Evolutionary conservation across 192 early-diverging fungal species (phyloP), one percentile per base, ranked within the genome.

Genomic region (Phlyctochytrium bullatum): DNA sequence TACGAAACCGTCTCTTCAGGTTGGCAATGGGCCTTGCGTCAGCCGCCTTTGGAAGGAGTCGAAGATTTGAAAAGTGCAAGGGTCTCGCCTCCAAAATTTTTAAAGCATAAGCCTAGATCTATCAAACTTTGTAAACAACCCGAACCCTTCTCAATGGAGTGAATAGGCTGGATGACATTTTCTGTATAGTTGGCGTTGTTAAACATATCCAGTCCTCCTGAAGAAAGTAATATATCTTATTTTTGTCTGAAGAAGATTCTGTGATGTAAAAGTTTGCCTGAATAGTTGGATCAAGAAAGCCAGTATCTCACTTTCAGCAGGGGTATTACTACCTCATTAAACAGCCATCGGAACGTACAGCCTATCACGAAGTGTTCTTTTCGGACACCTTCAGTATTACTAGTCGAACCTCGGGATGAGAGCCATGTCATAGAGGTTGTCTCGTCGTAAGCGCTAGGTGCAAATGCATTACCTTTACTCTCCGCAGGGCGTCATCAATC

Each of bases 11-110:
- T 40, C 71, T 65, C 33, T 81, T 67, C 34, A 93, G 72, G 58
- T 95, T 95, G 57, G 82, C 86, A 66, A 97, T 94, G 17, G 89
- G 78, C 12, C 94, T 84, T n/a, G 91, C 73, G 2, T 89, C 91
- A 24, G 64, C 56, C 33, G 76, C 79, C 72, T 97, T 97, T 36
- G 93, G 93, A 27, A 97, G 80, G 36, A 97, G 77, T 0, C 94
- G 86, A 16, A 97, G 69, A 51, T 75, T 82, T n/a, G 89, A 84
- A 67, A 78, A 88, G 64, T 73, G 52, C 81, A 80, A n/a, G n/a
- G 71, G 31, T 24, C 24, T 61, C 35, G 27, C 71, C 34, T 24
- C 6, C 40, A 20, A 47, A 47, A n/a, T n/a, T n/a, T n/a, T 47
- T 47, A 47, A 14, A 47, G 40, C 40, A 47, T 47, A 6, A 20